Percentiles rank a stretch among this genome's conserved stretches.
Conservation (phyloP, 352 stramenopile genomes). For the Pythium brachiatum region DNA sequence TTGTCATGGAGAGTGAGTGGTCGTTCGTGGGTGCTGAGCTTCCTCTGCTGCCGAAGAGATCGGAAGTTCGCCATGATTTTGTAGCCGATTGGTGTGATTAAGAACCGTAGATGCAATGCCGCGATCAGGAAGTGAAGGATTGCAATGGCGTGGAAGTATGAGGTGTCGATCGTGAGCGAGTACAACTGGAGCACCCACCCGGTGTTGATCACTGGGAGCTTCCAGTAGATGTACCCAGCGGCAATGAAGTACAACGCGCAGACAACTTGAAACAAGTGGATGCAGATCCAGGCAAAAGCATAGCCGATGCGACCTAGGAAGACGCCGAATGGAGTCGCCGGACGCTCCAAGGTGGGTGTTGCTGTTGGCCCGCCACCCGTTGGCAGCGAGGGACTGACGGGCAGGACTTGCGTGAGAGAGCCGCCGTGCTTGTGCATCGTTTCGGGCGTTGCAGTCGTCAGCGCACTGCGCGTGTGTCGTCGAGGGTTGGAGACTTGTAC, state of each 20-base stretch:
- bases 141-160: not conserved
- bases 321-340: not conserved
- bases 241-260: constrained; percentile 3
- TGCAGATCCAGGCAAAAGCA: not conserved
- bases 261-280: constrained; percentile 4
- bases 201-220: not conserved
- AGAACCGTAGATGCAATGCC: not conserved
- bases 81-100: not conserved
- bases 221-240: constrained; percentile 1
- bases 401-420: too few relatives aligned
- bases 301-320: not conserved
- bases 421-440: too few relatives aligned
- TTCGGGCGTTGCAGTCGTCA: too few relatives aligned
- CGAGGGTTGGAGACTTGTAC: too few relatives aligned
- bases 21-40: not conserved
- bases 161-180: constrained; percentile 1
- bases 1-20: not conserved
- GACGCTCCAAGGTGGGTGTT: too few relatives aligned
- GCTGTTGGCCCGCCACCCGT: too few relatives aligned
- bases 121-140: not conserved
- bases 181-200: not conserved
- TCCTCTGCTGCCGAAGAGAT: not conserved
- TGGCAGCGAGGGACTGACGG: too few relatives aligned
- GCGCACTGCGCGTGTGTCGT: too few relatives aligned
- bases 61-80: not conserved